Evolutionary conservation across 768 basidiomycete species (phyloP).

Genomic region (Hygrophorus pudorinus): DNA sequence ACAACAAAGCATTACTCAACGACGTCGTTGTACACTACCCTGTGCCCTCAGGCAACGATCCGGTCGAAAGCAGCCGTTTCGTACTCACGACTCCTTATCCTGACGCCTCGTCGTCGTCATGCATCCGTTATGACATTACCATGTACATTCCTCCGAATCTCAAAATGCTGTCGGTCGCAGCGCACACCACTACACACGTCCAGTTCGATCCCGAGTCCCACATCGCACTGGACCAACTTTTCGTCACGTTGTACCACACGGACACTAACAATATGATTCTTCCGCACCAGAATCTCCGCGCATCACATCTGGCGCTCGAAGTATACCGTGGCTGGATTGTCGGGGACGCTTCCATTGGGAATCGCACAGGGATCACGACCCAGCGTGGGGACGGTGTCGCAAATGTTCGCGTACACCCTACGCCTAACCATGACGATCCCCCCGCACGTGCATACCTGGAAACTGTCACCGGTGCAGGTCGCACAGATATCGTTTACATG

Average conservation of each 20-base stretch:
- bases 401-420: slow-evolving; percentile 39
- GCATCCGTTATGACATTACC: slow-evolving; percentile 47
- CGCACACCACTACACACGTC: slow-evolving; percentile 37
- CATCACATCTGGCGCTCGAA: slow-evolving; percentile 32
- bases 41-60: slow-evolving; percentile 19
- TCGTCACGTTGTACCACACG: slow-evolving; percentile 31
- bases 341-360: slow-evolving; percentile 41
- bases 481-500: slow-evolving; percentile 40
- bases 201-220: slow-evolving; percentile 35
- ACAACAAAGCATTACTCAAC: slow-evolving; percentile 30
- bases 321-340: slow-evolving; percentile 48
- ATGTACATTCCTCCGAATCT: slow-evolving; percentile 40
- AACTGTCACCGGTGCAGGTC: slow-evolving; percentile 45
- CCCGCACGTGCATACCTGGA: slow-evolving; percentile 27
- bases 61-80: slow-evolving; percentile 25
- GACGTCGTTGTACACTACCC: slow-evolving; percentile 27
- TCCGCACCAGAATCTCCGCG: slow-evolving; percentile 29
- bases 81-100: slow-evolving; percentile 27
- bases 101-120: slow-evolving; percentile 18
- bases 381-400: slow-evolving; percentile 41
- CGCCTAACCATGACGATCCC: slow-evolving; percentile 21
- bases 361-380: slow-evolving; percentile 31
- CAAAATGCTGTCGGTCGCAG: slow-evolving; percentile 35
- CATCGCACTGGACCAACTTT: slow-evolving; percentile 33
- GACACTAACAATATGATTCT: slow-evolving; percentile 36